Evolutionary conservation across 2,329 filamentous ascomycete species (phyloP), one percentile per base, ranked within the genome.

Genomic region (Graphium sp.): DNA sequence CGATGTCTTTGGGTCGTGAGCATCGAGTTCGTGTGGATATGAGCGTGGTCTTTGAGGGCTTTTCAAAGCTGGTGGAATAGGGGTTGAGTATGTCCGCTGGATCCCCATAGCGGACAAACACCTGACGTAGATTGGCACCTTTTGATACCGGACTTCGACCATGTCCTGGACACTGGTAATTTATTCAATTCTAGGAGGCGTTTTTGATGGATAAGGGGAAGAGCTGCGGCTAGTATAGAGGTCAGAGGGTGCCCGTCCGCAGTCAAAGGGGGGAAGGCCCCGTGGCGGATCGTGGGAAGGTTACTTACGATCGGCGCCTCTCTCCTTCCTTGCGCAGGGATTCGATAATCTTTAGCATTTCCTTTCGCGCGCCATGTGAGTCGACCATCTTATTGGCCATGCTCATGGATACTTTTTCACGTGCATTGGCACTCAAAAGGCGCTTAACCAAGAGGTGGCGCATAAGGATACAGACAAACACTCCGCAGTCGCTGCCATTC

Each of bases 381-480:
- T 94, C 81, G 28, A 95, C 74, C 43, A 77, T 67, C 47, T 83
- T 84, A 15, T 80, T 81, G 5, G 68, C 73, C 67, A 95, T 78
- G 44, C 80, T 89, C 89, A 98, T 95, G 36, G 74, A 85, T 9
- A 95, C 78, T 55, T 92, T 93, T 49, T 87, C 74, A 36, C 71
- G 69, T 3, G 79, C 74, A 44, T 83, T 78, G 7, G 81, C 83
- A 39, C 66, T 70, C 33, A 98, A 57, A 15, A 98, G 60, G 32
- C 81, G 64, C 52, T 84, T 85, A 28, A 94, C 61, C 12, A 98
- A 64, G n/a, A 98, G 56, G 53, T 94, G 80, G 27, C 84, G 74
- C 85, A 98, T 98, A 36, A 87, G 66, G 38, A 95, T 68, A 50
- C 89, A 95, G 4, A 98, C 89, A 49, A 85, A 95, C 1, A 98